Evolutionary conservation across 768 basidiomycete species (phyloP), one percentile per base, ranked within the genome.

Genomic region (Tulasnella sp.): DNA sequence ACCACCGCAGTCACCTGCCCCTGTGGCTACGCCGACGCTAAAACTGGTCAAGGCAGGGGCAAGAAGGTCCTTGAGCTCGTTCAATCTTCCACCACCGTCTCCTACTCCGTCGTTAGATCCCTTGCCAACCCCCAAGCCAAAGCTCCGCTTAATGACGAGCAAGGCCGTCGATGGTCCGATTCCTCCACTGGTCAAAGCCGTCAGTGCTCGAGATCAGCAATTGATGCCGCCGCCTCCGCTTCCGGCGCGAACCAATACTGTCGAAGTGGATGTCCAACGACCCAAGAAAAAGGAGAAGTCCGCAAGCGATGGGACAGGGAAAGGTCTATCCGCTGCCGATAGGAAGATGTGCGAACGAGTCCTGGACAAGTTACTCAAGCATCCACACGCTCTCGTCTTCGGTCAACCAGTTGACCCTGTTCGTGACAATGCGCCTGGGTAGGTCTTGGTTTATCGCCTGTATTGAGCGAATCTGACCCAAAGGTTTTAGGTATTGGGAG

Each of bases 381-480:
- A 94, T 79, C 94, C 91, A 79, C 87, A 86, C 73, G 88, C 91
- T 3, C 78, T 80, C 34, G 77, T 91, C 69, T 98, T 98, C 80
- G 82, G 89, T 47, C 88, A 91, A 73, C 94, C 96, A 37, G 96
- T 98, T n/a, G 95, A 97, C 80, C 95, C 95, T n/a, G 87, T 96
- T 47, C 85, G 94, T 75, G 95, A 97, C 77, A 86, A 87, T 77
- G 95, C 94, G 11, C 92, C 92, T 19, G 91, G 91, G 92, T 96
- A 79, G 69, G 86, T 12, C n/a, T 6, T 1, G 37, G 3, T 2
- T 39, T 22, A 17, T 22, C 19, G 40, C n/a, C n/a, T n/a, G n/a
- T n/a, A n/a, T n/a, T n/a, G 17, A 59, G 12, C 35, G 3, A 32
- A 0, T 26, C 47, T 52, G 37, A 68, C n/a, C 32, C 47, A 22